Evolutionary conservation across 805 yeast genomes (phyloP), one percentile per base, ranked within the genome.

Genomic region (Schizosaccharomyces japonicus): DNA sequence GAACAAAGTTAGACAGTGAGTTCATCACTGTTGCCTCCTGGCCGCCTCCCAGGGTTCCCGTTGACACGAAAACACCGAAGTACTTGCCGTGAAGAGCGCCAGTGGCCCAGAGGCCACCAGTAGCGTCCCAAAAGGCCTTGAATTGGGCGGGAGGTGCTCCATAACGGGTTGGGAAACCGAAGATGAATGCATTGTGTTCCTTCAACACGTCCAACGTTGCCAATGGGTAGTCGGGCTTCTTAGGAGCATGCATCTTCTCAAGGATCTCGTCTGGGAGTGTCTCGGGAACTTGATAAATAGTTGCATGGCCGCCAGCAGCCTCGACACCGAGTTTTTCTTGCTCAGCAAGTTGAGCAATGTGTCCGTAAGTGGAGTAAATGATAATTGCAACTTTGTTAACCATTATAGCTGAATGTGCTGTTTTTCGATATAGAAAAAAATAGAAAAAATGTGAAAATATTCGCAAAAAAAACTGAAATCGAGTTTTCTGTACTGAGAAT

Each of bases 91-190:
- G 66, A 52, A 80, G 66, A 27, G 75, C 72, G 58, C 90, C 87
- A 17, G 59, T 47, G 45, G 78, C 82, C 93, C 94, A 82, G 55
- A 78, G 66, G 30, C 75, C 75, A 59, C 90, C 90, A 40, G 85
- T 76, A 49, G 74, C 62, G 57, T 79, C 93, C 72, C 80, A 72
- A 68, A 78, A 81, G 17, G 79, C 66, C 62, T 70, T 71, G 70
- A 77, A 71, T 63, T 82, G 92, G 46, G 82, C 78, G 49, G 93
- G 87, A 63, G 69, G 63, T 60, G 69, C 72, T 63, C 94, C 95
- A 60, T 65, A 83, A 64, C 94, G 75, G 49, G 94, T 79, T 57
- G 94, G 92, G 55, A 80, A 61, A 59, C 94, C 95, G 56, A 83
- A 80, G 53, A 84, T 54, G 66, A 78, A 73, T 44, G 85, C 93